phyloP scores from a whole-genome alignment of 2,329 filamentous ascomycete species.

The Curvularia sp. region DNA sequence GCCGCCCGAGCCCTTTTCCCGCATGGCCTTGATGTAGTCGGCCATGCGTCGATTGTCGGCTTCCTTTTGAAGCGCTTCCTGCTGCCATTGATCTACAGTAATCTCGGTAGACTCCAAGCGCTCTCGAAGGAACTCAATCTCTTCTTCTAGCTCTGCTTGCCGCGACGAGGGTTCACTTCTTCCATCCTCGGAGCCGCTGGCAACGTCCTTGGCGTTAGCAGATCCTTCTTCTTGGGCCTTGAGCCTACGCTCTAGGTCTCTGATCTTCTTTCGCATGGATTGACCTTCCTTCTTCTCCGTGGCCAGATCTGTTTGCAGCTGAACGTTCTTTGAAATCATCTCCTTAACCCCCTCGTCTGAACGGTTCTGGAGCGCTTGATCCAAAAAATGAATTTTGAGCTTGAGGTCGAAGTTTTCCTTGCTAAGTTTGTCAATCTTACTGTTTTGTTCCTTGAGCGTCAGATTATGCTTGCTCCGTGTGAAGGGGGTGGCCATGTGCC shows the following conservation, averaged over 20 bases:
- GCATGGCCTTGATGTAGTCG: conserved; percentile 75
- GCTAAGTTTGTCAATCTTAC: conserved; percentile 91
- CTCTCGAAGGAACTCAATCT: conserved; percentile 83
- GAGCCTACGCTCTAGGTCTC: conserved; percentile 84
- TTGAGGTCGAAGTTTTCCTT: conserved; percentile 86
- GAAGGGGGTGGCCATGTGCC: conserved; percentile 49
- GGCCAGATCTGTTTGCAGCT: conserved; percentile 87
- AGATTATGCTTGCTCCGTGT: conserved; percentile 58
- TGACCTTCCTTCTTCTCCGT: conserved; percentile 93
- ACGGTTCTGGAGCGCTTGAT: conserved; percentile 88
- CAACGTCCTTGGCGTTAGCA: conserved; percentile 53
- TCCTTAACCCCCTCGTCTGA: conserved; percentile 97
- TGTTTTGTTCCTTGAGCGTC: conserved; percentile 96
- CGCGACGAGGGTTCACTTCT: conserved; percentile 62
- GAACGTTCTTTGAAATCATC: conserved; percentile 97
- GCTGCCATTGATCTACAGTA: conserved; percentile 81
- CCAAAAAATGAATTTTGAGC: conserved; percentile 68
- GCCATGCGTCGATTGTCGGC: conserved; percentile 85
- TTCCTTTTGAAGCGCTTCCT: conserved; percentile 79
- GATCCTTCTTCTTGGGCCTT: conserved; percentile 63
- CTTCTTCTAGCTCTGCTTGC: conserved; percentile 77
- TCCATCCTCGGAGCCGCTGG: conserved; percentile 59
- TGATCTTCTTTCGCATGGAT: conserved; percentile 76
- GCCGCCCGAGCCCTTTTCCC: conserved; percentile 52
- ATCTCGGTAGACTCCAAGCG: conserved; percentile 82